phyloP scores from a whole-genome alignment of 306 rosid species.

The Corylus heterophylla region DNA sequence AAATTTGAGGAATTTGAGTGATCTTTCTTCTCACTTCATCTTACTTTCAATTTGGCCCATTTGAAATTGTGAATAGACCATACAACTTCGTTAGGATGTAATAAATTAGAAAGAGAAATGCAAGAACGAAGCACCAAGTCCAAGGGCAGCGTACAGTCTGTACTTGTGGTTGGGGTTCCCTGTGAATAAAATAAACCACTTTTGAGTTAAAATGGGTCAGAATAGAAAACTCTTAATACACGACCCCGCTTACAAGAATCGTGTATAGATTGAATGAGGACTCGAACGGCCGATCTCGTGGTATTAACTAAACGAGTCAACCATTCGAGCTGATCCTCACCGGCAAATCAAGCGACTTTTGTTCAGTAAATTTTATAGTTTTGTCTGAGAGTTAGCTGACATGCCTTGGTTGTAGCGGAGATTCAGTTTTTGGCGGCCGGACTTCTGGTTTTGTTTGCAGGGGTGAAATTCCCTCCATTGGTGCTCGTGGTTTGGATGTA shows the following conservation, averaged over 20 bases:
- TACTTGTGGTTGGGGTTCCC: background rate
- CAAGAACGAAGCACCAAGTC: constrained; percentile 39
- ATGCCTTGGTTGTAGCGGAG: constrained; percentile 35
- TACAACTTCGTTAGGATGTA: constrained; percentile 15
- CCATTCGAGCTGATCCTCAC: no score
- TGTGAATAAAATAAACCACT: background rate
- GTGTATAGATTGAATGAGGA: no score
- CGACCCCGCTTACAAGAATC: no score
- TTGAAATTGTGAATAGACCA: background rate
- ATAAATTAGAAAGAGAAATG: constrained; percentile 29
- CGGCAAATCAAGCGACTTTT: background rate
- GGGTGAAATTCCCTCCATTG: constrained; percentile 10
- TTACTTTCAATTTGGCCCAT: background rate
- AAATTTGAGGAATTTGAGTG: background rate
- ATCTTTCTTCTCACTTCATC: constrained; percentile 7
- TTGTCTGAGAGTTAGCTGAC: background rate
- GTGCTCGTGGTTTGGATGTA: constrained; percentile 16
- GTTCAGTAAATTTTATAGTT: background rate
- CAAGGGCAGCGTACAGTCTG: constrained; percentile 4
- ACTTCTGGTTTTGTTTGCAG: constrained; percentile 19
- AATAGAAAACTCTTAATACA: no score
- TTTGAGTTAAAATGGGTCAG: background rate
- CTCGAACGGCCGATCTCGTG: no score
- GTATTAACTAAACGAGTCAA: no score
- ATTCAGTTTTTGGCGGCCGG: constrained; percentile 4